A percentile compares a stretch with the other conserved stretches of the same genome.
Evolutionary conservation across 306 rosid genomes (phyloP).

Genomic region (Acacia confusa): DNA sequence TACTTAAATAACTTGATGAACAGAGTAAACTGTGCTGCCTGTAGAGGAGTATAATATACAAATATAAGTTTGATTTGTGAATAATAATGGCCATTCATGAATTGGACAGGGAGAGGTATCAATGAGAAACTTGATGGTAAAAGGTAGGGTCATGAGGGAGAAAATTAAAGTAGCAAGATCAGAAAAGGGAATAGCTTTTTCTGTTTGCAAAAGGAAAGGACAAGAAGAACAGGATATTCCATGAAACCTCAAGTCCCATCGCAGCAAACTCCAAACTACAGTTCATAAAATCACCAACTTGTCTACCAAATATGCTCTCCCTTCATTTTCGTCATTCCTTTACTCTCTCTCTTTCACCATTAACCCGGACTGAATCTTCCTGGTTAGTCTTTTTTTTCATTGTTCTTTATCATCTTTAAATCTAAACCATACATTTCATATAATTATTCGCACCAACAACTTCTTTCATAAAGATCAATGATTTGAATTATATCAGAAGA

Average conservation of each 20-base stretch:
- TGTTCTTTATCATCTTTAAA: too few relatives aligned
- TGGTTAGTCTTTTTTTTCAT: too few relatives aligned
- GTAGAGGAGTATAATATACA: too few relatives aligned
- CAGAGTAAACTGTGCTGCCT: too few relatives aligned
- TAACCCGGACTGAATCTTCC: too few relatives aligned
- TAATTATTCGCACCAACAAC: too few relatives aligned
- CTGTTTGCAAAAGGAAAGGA: not conserved
- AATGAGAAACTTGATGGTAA: not conserved
- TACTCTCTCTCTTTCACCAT: too few relatives aligned
- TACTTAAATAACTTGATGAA: too few relatives aligned
- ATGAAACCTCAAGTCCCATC: constrained; percentile 8
- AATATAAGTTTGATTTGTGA: not conserved
- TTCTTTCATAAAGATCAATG: too few relatives aligned
- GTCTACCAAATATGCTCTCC: not conserved
- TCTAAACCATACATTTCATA: too few relatives aligned
- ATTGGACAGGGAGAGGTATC: not conserved
- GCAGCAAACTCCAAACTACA: not conserved
- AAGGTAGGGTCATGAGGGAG: not conserved
- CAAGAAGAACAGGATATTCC: constrained; percentile 14
- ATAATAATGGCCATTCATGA: not conserved
- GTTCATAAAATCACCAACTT: not conserved
- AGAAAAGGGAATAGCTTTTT: not conserved
- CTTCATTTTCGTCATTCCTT: not conserved
- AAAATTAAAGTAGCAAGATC: not conserved
- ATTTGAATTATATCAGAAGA: too few relatives aligned